A percentile compares a stretch with the other conserved stretches of the same genome.
Evolutionary conservation across 2,329 filamentous ascomycete genomes (phyloP).

Genomic region (Chaetoscypha palmicola): DNA sequence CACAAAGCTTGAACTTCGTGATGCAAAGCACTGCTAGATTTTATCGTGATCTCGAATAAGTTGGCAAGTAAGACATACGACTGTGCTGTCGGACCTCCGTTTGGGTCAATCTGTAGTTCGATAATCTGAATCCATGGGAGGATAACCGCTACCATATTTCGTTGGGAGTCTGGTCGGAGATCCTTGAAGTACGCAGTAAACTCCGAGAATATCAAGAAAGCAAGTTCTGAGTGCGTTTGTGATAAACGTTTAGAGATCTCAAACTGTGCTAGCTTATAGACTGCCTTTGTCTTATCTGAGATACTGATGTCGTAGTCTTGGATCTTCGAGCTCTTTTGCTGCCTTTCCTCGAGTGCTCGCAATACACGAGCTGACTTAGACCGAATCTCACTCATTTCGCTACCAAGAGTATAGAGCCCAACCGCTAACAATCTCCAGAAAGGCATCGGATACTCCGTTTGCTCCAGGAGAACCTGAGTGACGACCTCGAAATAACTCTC

Average conservation of each 20-base stretch:
- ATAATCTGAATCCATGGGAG: conserved; percentile 95
- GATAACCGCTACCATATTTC: conserved; percentile 90
- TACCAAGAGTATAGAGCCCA: conserved; percentile 86
- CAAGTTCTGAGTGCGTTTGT: conserved; percentile 79
- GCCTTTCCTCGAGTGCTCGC: conserved; percentile 72
- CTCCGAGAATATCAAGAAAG: conserved; percentile 92
- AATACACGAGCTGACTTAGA: conserved; percentile 81
- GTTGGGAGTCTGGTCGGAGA: conserved; percentile 71
- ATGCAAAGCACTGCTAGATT: conserved; percentile 78
- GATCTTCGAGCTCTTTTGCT: conserved; percentile 80
- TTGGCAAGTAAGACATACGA: conserved; percentile 96
- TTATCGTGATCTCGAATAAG: conserved; percentile 91
- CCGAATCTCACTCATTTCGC: conserved; percentile 80
- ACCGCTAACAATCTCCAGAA: conserved; percentile 90
- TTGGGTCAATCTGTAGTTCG: conserved; percentile 85
- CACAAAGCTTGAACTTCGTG: conserved; percentile 97
- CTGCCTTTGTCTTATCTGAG: conserved; percentile 94
- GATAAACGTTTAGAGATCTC: conserved; percentile 89
- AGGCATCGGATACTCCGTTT: conserved; percentile 72
- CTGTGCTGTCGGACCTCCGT: conserved; percentile 79
- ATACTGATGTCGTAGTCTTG: conserved; percentile 98
- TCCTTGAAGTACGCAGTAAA: conserved; percentile 92
- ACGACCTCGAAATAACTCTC: conserved; percentile 96
- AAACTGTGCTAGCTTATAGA: conserved; percentile 96
- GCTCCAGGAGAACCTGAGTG: conserved; percentile 75